These are phyloP conservation scores for Corylus heterophylla DNA, from an alignment of 306 rosid species.

Conservation along the genomic window DNA sequence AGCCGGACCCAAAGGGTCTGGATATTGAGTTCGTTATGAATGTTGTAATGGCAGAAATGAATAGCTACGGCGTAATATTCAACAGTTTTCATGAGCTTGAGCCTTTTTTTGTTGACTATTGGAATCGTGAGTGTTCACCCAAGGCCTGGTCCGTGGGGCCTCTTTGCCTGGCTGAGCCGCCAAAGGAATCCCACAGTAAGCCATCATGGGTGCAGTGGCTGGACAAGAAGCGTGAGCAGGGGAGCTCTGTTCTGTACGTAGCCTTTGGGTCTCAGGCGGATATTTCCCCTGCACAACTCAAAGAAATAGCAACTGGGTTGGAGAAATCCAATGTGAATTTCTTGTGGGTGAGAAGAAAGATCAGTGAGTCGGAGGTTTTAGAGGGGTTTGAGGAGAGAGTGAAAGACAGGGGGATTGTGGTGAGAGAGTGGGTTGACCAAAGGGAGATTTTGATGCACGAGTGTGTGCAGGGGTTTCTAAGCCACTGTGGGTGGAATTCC, in stretches of 20 bases:
- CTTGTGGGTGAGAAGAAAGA: slow-evolving; percentile 42
- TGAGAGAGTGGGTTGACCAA: slow-evolving; percentile 56
- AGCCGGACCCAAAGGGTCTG: neutral
- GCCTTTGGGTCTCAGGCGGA: slow-evolving; percentile 54
- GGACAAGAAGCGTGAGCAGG: slow-evolving; percentile 18
- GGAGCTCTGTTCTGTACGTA: slow-evolving; percentile 34
- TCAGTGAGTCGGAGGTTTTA: slow-evolving; percentile 5
- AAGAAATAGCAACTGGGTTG: slow-evolving; percentile 48
- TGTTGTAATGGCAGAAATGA: neutral
- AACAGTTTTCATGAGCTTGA: slow-evolving; percentile 44
- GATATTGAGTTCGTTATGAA: neutral
- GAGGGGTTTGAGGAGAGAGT: slow-evolving; percentile 43
- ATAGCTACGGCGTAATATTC: slow-evolving; percentile 27
- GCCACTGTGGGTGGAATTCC: slow-evolving; percentile 67
- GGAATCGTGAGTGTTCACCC: neutral
- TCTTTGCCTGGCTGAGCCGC: slow-evolving; percentile 20
- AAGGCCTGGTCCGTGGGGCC: slow-evolving; percentile 44
- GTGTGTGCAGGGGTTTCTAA: slow-evolving; percentile 49
- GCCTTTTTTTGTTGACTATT: slow-evolving; percentile 26
- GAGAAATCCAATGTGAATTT: slow-evolving; percentile 38
- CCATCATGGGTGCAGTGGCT: slow-evolving; percentile 40
- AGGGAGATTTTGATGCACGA: slow-evolving; percentile 40
- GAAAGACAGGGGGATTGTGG: slow-evolving; percentile 38
- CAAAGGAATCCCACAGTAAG: neutral
- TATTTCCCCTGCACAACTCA: slow-evolving; percentile 26